Base-by-base conservation (phyloP, 805 yeast genomes). In the Ogataea polymorpha region DNA sequence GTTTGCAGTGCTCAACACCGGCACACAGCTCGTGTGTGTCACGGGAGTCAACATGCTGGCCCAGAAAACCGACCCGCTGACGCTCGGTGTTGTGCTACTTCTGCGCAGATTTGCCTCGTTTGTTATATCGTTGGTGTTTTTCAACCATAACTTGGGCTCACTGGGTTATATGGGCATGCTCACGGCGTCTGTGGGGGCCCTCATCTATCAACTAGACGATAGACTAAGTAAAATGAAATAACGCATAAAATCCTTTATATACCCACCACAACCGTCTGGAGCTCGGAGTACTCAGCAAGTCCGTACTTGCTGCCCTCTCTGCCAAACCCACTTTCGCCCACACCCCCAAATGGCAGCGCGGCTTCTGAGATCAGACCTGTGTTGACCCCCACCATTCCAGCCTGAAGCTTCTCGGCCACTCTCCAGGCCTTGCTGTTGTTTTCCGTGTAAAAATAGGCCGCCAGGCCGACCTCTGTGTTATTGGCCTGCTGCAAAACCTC, bases 301-400 rank as follows among this genome's bases (percentile, higher is more conserved):
- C 91, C 91, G 58, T 75, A 79, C 53, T 73, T 70, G 24, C 86
- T 80, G 34, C 88, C 89, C 64, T 84, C 91, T 59, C 88, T 73
- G 30, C 93, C 93, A 53, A 80, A 80, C 0, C 93, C 91, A 29
- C 84, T 75, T 53, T 80, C 77, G 55, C 79, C 79, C 26, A 83
- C 72, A 27, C 91, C 91, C 4, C 91, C 91, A 56, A 79, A 80
- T 15, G 85, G 84, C 44, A 77, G 54, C 8, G 80, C 71, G 13
- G 82, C 72, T 41, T 68, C 89, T 8, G 84, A 74, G 44, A 85
- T 76, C 5, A 73, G 61, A 9, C 91, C 91, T 10, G 87, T 79
- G 64, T 86, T 85, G 43, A 76, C 77, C 21, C 90, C 91, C 35
- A 85, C 72, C 91, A 86, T 85, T 18, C 93, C 93, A 18, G 74